Evolutionary conservation across 768 basidiomycete genomes (phyloP).

Genomic region (Vararia minispora): DNA sequence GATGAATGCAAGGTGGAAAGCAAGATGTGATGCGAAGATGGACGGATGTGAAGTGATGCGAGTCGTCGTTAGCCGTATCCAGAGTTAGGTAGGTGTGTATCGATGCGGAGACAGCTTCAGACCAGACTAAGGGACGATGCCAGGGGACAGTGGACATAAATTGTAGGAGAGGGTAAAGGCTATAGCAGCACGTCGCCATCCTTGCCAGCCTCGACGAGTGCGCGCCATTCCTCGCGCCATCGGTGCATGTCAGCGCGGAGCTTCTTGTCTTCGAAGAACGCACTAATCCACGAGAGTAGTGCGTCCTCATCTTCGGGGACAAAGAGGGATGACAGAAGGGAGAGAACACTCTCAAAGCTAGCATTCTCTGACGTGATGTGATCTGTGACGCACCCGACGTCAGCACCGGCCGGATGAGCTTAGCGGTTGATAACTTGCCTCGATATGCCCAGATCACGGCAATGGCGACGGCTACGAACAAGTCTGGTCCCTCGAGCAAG

Average conservation of each 20-base stretch:
- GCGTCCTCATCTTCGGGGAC: constrained; percentile 84
- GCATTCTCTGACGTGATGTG: constrained; percentile 72
- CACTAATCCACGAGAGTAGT: constrained; percentile 72
- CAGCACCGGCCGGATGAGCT: not conserved
- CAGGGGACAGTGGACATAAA: too few species aligned
- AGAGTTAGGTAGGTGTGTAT: too few species aligned
- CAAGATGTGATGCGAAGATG: too few species aligned
- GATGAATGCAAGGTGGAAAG: too few species aligned
- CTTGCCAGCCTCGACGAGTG: constrained; percentile 52
- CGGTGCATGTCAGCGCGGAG: constrained; percentile 53
- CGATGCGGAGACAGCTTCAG: too few species aligned
- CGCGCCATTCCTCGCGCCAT: constrained; percentile 80
- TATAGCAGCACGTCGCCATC: constrained; percentile 52
- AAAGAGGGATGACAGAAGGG: constrained; percentile 88
- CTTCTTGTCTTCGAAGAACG: constrained; percentile 47
- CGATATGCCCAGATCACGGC: constrained; percentile 88
- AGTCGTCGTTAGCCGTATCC: too few species aligned
- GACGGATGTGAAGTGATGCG: too few species aligned
- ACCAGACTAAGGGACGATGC: too few species aligned
- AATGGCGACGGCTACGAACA: constrained; percentile 76
- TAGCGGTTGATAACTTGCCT: constrained; percentile 36
- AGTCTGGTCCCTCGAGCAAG: constrained; percentile 80
- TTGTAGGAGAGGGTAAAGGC: too few species aligned
- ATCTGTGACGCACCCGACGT: constrained; percentile 34
- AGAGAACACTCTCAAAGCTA: constrained; percentile 84